Evolutionary conservation across 352 stramenopile species (phyloP), one percentile per base, ranked within the genome.

Genomic region (Phytophthora meadii): DNA sequence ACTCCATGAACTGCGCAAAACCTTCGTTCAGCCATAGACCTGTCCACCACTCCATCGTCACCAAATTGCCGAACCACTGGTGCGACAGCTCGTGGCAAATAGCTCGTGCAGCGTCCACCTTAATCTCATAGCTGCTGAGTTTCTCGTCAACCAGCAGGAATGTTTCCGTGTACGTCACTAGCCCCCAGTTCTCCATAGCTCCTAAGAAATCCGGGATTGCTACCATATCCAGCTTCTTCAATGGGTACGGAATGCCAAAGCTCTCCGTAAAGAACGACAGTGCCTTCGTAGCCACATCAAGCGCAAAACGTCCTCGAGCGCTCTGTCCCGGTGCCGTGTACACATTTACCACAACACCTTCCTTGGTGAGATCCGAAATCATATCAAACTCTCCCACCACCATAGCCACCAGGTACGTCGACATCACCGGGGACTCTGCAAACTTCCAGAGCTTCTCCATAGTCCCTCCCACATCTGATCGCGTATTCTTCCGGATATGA

Each of bases 211-310:
- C 93, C 7, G 93, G 91, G 61, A 98, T 98, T 30, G 90, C 88
- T 15, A 99, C 84, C 94, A 99, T 98, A 75, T 99, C 97, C 62
- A 99, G 79, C 81, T 99, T 99, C 41, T 98, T 97, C 12, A 99
- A 72, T n/a, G 97, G 97, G 79, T 99, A 99, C 5, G 81, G 72
- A 28, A 93, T 88, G n/a, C 77, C 80, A 70, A 94, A 93, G 39
- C 73, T 78, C 41, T 81, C 66, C 0, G 79, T 81, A 63, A 94
- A 93, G 54, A 93, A 94, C 51, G 74, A 84, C 5, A 94, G 65
- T 49, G 78, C 81, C 46, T 87, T 73, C 5, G 74, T 81, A 2
- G 75, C 83, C 12, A 90, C 81, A 50, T 81, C 60, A 10, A 99
- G 84, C 15, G 96, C 94, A 74, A 98, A 99, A 5, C 86, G 66